phyloP scores from a whole-genome alignment of 2,329 filamentous ascomycete genomes.

The Xylariaceae sp. region DNA sequence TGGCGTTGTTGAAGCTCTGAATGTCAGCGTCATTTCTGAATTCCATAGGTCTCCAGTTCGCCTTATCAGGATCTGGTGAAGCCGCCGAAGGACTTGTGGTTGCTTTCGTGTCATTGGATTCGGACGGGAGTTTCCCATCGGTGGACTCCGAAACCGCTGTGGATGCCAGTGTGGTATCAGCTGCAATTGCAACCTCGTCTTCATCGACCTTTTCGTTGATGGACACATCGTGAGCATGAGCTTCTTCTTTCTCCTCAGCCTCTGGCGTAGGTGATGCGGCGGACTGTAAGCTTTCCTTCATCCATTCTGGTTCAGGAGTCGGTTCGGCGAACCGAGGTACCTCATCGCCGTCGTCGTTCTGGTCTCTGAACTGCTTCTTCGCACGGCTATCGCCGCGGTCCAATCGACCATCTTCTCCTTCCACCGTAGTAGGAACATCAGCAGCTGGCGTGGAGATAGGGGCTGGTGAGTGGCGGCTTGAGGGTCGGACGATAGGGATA shows the following conservation, averaged over 20 bases:
- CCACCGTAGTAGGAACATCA: slow-evolving; percentile 23
- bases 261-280: background rate
- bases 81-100: slow-evolving; percentile 51
- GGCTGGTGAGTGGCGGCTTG: slow-evolving; percentile 41
- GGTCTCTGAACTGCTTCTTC: slow-evolving; percentile 67
- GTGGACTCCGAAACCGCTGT: slow-evolving; percentile 49
- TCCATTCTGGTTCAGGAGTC: slow-evolving; percentile 32
- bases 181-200: slow-evolving; percentile 39
- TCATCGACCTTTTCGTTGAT: slow-evolving; percentile 34
- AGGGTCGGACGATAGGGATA: slow-evolving; percentile 71
- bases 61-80: slow-evolving; percentile 46
- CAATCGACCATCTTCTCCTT: slow-evolving; percentile 53
- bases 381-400: slow-evolving; percentile 66
- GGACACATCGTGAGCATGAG: slow-evolving; percentile 32
- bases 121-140: slow-evolving; percentile 40
- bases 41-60: slow-evolving; percentile 59
- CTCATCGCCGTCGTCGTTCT: slow-evolving; percentile 63
- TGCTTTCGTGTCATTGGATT: slow-evolving; percentile 38
- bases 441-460: slow-evolving; percentile 15
- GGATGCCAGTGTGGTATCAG: slow-evolving; percentile 53
- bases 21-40: slow-evolving; percentile 49
- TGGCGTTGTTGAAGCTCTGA: slow-evolving; percentile 49
- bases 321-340: slow-evolving; percentile 70
- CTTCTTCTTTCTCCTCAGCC: slow-evolving; percentile 15
- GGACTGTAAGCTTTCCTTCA: slow-evolving; percentile 13